Percentiles rank a stretch among this genome's conserved stretches.
Conservation (phyloP, 2,329 filamentous ascomycete species). For the Xylariaceae sp. region DNA sequence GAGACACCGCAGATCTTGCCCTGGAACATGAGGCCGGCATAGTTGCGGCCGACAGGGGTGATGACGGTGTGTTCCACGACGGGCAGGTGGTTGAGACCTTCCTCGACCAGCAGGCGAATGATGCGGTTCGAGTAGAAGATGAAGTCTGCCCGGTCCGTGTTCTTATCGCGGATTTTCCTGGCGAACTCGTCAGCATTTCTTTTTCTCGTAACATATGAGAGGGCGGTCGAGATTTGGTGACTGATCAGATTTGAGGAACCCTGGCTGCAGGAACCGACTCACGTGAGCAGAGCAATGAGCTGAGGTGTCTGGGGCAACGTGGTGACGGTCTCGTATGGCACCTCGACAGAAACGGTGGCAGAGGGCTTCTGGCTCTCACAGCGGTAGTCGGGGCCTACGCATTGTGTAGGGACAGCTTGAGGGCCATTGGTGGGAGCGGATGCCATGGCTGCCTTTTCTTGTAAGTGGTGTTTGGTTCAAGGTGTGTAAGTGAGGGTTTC, state of each 20-base stretch:
- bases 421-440: constrained; percentile 29
- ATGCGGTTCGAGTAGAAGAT: constrained; percentile 99
- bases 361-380: constrained; percentile 72
- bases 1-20: constrained; percentile 98
- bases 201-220: background rate
- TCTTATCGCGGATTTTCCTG: constrained; percentile 92
- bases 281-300: constrained; percentile 96
- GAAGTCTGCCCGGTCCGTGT: constrained; percentile 88
- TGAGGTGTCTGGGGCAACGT: constrained; percentile 90
- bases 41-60: constrained; percentile 82
- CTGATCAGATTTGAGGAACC: background rate
- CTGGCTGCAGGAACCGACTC: constrained; percentile 43
- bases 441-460: constrained; percentile 34
- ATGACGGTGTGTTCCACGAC: constrained; percentile 84
- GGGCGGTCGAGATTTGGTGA: background rate
- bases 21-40: constrained; percentile 89
- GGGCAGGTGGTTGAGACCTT: constrained; percentile 93
- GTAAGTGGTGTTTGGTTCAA: constrained; percentile 23
- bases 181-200: constrained; percentile 12
- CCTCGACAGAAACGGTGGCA: constrained; percentile 80
- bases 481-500: background rate
- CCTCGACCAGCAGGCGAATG: constrained; percentile 91
- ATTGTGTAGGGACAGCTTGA: constrained; percentile 47
- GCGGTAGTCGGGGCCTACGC: constrained; percentile 75
- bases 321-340: constrained; percentile 81